Conservation (phyloP, 306 rosid species). For the Glycine tomentella region DNA sequence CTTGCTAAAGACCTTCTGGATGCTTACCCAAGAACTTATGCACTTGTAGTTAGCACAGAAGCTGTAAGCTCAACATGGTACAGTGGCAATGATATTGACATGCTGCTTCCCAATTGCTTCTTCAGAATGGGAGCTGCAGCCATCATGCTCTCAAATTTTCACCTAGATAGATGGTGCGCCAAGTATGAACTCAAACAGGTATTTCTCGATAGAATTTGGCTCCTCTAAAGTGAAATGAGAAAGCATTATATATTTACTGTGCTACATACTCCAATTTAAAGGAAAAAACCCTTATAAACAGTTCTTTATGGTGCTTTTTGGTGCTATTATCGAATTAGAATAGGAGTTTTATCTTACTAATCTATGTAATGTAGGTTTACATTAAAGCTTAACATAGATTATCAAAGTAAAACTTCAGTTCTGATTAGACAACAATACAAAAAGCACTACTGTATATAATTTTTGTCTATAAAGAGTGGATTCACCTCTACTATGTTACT, state of each 20-base stretch:
- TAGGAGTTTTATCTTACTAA: not conserved
- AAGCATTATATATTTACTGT: no score
- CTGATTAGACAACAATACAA: not conserved
- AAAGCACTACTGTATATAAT: no score
- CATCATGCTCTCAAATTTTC: conserved; percentile 62
- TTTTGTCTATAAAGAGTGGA: not conserved
- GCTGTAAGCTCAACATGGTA: conserved; percentile 69
- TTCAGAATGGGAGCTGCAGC: conserved; percentile 78
- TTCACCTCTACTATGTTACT: not conserved
- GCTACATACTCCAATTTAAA: no score
- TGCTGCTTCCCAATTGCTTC: conserved; percentile 79
- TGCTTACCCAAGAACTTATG: conserved; percentile 61
- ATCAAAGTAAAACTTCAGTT: not conserved
- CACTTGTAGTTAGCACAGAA: conserved; percentile 76
- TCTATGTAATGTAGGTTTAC: not conserved
- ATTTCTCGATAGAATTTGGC: not conserved
- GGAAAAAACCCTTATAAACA: no score
- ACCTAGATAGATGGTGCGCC: conserved; percentile 66
- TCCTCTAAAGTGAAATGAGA: not conserved
- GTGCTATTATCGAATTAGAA: not conserved
- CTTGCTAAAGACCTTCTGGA: conserved; percentile 70
- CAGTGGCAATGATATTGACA: conserved; percentile 58
- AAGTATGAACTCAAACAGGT: conserved; percentile 74
- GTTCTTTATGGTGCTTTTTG: not conserved
- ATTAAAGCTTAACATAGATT: not conserved